Conservation (phyloP, 805 yeast species). For the Cyberlindnera saturnus region DNA sequence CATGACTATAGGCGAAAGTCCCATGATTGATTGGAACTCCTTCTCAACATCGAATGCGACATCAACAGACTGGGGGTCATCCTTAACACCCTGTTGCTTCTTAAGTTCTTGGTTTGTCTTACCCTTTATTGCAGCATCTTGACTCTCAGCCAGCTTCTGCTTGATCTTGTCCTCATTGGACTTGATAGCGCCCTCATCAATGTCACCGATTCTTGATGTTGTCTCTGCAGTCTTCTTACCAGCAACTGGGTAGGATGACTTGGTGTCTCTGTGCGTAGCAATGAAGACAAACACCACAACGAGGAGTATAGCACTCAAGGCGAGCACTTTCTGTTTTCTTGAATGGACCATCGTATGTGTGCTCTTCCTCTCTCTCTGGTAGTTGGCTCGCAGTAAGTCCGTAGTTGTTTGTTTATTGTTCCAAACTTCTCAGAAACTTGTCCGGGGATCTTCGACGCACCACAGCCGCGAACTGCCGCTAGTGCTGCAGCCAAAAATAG, state of each 20-base stretch:
- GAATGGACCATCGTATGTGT: constrained; percentile 4
- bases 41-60: constrained; percentile 40
- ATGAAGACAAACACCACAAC: constrained; percentile 32
- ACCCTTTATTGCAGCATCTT: background rate
- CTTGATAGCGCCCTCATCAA: constrained; percentile 38
- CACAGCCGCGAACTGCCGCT: too few relatives aligned
- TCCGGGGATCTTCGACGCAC: too few relatives aligned
- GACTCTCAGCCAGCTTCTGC: constrained; percentile 10
- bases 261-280: constrained; percentile 18
- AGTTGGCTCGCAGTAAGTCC: background rate
- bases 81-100: too few relatives aligned
- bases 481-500: too few relatives aligned
- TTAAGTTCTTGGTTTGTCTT: constrained; percentile 1
- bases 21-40: constrained; percentile 51
- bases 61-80: background rate
- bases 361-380: background rate
- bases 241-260: background rate
- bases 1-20: constrained; percentile 58
- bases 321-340: constrained; percentile 35
- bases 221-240: constrained; percentile 1
- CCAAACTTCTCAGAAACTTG: too few relatives aligned
- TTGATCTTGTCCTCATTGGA: constrained; percentile 27
- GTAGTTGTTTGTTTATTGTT: too few relatives aligned
- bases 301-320: constrained; percentile 34
- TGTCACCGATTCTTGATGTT: constrained; percentile 25